Percentiles rank a stretch among this genome's conserved stretches.
Evolutionary conservation across 305 asterid genomes (phyloP).

Genomic region (Fraxinus nigra): DNA sequence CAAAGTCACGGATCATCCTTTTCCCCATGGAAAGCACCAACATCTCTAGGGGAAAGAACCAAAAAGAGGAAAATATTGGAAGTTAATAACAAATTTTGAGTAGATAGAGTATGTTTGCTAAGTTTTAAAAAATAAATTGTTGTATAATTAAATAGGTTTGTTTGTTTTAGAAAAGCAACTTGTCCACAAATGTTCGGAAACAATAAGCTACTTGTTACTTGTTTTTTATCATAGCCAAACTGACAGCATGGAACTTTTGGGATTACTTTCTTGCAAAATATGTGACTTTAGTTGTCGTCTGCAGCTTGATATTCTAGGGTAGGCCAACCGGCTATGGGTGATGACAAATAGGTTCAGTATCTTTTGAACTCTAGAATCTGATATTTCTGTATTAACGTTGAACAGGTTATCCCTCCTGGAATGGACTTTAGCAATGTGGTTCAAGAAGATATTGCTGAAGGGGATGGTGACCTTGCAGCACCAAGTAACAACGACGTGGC

Average conservation of each 20-base stretch:
- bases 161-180: background rate
- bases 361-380: no score
- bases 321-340: no score
- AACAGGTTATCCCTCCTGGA: background rate
- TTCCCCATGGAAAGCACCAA: constrained; percentile 69
- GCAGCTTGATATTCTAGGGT: no score
- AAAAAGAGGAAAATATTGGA: background rate
- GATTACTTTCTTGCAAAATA: no score
- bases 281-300: no score
- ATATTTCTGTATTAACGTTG: background rate
- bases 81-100: background rate
- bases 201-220: background rate
- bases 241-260: no score
- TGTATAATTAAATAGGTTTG: background rate
- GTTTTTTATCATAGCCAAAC: background rate
- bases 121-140: background rate
- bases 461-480: constrained; percentile 57
- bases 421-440: constrained; percentile 50
- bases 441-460: constrained; percentile 61
- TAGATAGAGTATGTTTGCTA: background rate
- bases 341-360: no score
- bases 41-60: constrained; percentile 48
- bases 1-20: constrained; percentile 29
- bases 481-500: constrained; percentile 49
- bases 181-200: background rate